Evolutionary conservation across 345 rosid genomes (phyloP).

Genomic region (Citrus maxima): DNA sequence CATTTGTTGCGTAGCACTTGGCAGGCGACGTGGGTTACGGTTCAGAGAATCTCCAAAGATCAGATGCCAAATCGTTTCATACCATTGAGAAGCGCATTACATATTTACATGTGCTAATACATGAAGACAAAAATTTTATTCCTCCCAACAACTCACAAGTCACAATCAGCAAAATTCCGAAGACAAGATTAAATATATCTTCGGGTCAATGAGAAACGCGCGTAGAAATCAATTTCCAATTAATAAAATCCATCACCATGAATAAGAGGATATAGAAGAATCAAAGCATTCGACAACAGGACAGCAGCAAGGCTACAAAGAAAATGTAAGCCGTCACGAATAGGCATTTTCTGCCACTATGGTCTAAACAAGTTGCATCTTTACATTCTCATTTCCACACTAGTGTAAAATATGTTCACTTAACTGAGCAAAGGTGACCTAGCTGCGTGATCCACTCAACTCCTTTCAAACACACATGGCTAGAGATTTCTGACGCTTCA

Average conservation of each 20-base stretch:
- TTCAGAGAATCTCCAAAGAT: not conserved
- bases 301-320: not conserved
- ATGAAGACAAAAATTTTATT: not conserved
- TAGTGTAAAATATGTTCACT: not conserved
- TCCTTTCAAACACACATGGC: conserved; percentile 34
- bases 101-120: not conserved
- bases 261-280: not conserved
- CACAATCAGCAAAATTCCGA: not conserved
- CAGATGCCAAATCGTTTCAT: not conserved
- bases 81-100: not conserved
- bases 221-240: not conserved
- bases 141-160: not conserved
- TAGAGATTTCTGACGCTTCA: conserved; percentile 80
- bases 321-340: not conserved
- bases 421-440: not conserved
- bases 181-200: not conserved
- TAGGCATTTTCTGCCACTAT: not conserved
- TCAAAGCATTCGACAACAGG: not conserved
- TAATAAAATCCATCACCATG: not conserved
- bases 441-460: not conserved
- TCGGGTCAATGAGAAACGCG: not conserved
- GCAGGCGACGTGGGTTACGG: not conserved
- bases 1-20: not conserved
- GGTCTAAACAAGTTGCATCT: no score
- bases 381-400: not conserved